Percentiles rank a stretch among this genome's conserved stretches.
Evolutionary conservation across 1,139 yeast genomes (phyloP).

Genomic region (Blastobotrys petasosporus): DNA sequence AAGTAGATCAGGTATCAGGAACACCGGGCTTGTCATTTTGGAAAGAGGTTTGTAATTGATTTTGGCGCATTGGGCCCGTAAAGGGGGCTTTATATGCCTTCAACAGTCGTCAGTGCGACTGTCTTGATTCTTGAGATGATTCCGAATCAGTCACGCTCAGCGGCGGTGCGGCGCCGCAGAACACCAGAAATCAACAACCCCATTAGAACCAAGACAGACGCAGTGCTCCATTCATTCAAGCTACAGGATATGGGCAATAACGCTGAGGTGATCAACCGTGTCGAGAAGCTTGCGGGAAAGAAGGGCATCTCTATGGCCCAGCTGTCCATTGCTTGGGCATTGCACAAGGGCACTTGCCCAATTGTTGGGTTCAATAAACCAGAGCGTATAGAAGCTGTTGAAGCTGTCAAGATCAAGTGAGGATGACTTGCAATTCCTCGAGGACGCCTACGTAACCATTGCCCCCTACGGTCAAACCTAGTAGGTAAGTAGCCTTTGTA

Average conservation of each 20-base stretch:
- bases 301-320: slow-evolving; percentile 46
- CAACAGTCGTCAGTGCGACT: too few species aligned
- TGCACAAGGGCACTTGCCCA: slow-evolving; percentile 46
- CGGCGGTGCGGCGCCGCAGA: too few species aligned
- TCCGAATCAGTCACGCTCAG: too few species aligned
- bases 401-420: slow-evolving; percentile 40
- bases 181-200: too few species aligned
- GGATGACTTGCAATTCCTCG: slow-evolving; percentile 44
- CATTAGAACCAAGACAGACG: slow-evolving; percentile 10
- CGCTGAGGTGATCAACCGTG: slow-evolving; percentile 39
- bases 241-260: neutral
- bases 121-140: too few species aligned
- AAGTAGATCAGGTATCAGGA: too few species aligned
- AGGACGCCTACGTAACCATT: slow-evolving; percentile 40
- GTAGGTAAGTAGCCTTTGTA: too few species aligned
- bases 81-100: too few species aligned
- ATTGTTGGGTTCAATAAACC: slow-evolving; percentile 50
- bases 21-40: too few species aligned
- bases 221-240: slow-evolving; percentile 6
- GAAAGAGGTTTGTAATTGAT: too few species aligned
- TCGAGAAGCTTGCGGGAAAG: slow-evolving; percentile 47
- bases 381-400: slow-evolving; percentile 48
- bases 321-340: slow-evolving; percentile 53
- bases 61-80: too few species aligned
- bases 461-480: too few species aligned